These are phyloP conservation scores for Onygenales sp. DNA, from an alignment of 2,329 filamentous ascomycete species.

Conservation along the genomic window DNA sequence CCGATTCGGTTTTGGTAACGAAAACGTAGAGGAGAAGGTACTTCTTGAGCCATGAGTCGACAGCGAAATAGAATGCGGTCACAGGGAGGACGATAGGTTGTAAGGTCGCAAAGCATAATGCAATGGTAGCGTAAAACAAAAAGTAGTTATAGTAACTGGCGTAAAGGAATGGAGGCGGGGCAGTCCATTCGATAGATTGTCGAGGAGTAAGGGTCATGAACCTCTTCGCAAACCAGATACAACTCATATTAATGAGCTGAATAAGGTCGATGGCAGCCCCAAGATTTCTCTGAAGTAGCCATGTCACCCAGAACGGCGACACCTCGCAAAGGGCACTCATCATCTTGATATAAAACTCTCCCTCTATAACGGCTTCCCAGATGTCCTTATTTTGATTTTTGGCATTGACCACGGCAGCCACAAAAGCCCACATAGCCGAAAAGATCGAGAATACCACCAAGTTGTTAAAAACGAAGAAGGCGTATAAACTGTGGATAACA, in stretches of 20 bases:
- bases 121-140: conserved; percentile 84
- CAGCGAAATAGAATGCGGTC: conserved; percentile 76
- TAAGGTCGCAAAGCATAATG: conserved; percentile 71
- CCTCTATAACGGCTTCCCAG: conserved; percentile 59
- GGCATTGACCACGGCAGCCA: conserved; percentile 54
- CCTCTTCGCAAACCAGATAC: conserved; percentile 73
- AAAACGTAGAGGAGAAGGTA: conserved; percentile 92
- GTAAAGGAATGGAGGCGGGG: conserved; percentile 87
- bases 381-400: conserved; percentile 50
- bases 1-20: conserved; percentile 92
- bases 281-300: conserved; percentile 83
- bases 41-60: conserved; percentile 89
- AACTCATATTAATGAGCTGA: conserved; percentile 74
- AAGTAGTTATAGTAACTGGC: conserved; percentile 98
- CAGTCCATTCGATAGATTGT: conserved; percentile 84
- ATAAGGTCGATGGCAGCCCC: conserved; percentile 91
- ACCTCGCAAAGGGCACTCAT: conserved; percentile 70
- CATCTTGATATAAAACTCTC: conserved; percentile 53
- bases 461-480: conserved; percentile 98
- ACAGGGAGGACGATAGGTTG: conserved; percentile 83
- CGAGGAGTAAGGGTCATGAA: conserved; percentile 82
- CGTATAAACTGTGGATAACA: conserved; percentile 80
- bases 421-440: conserved; percentile 67
- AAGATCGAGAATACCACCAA: conserved; percentile 89
- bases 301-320: conserved; percentile 89